Base-by-base conservation (phyloP, 2,329 filamentous ascomycete species). In the Penicillium sp. region DNA sequence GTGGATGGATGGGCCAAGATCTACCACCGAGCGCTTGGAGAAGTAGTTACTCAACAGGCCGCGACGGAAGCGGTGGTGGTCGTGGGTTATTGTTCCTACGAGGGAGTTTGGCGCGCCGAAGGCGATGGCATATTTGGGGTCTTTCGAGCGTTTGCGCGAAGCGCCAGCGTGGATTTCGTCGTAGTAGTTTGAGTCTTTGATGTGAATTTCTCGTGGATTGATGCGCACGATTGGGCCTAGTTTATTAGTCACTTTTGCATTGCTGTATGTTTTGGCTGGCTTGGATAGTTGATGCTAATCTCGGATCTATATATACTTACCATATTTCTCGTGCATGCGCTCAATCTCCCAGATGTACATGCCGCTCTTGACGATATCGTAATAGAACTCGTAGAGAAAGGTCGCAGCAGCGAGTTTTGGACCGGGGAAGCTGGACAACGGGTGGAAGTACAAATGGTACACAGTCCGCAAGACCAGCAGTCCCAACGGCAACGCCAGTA, bases 1-100 rank as follows among this genome's bases (percentile, higher is more conserved):
- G 10, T 68, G 63, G 23, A 81, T 72, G 5, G 76, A 65, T 0
- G 72, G 71, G n/a, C 76, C 72, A 1, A 79, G 67, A 6, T 58
- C 58, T 4, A 62, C 61, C 21, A 79, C 71, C 8, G 73, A 73
- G 3, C 70, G 70, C 34, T 70, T 73, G 11, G 78, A 79, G 64
- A 81, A 81, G 69, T 78, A 81, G 2, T 72, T 73, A 48, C 71
- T 77, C 44, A 80, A 54, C 3, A 75, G 71, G 15, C 61, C 69
- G 38, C 78, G 75, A 8, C 79, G 73, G 23, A 72, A 65, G 4
- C 76, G 73, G 60, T 81, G 79, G 25, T 72, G 66, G 29, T 78
- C 72, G 53, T 78, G 75, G 31, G 69, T 62, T 33, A 73, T 65
- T 1, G 77, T 79, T 19, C 68, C 61, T 25, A 70, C 61, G 19